Evolutionary conservation across 2,329 filamentous ascomycete species (phyloP).

Genomic region (Aspergillus ruber): DNA sequence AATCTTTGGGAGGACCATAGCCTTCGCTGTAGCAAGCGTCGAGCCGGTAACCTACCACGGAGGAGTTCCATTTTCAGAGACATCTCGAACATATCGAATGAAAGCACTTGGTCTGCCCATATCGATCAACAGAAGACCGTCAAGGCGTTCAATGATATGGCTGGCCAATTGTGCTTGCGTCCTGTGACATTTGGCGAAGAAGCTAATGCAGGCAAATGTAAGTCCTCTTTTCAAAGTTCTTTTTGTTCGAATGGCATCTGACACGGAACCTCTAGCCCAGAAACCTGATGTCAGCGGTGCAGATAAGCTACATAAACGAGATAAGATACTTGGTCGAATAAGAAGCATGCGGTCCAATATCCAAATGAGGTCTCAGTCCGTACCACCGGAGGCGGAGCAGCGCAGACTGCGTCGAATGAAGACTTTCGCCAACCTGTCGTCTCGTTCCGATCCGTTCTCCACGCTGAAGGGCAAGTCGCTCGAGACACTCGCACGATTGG

Average conservation of each 20-base stretch:
- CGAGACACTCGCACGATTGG: constrained; percentile 38
- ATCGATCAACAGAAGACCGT: constrained; percentile 20
- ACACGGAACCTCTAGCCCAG: constrained; percentile 1
- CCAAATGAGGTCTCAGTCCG: constrained; percentile 15
- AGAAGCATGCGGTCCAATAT: constrained; percentile 31
- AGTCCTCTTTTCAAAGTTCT: not conserved
- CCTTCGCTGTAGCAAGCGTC: not conserved
- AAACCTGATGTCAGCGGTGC: constrained; percentile 1
- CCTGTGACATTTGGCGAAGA: constrained; percentile 10
- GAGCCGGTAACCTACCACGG: constrained; percentile 14
- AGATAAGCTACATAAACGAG: constrained; percentile 8
- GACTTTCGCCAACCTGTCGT: constrained; percentile 30
- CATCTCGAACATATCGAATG: constrained; percentile 15
- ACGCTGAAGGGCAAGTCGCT: constrained; percentile 31
- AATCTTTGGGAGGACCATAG: not conserved
- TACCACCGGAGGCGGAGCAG: constrained; percentile 3
- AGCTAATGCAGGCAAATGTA: not conserved
- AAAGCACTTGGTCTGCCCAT: constrained; percentile 15
- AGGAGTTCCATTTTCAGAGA: constrained; percentile 15
- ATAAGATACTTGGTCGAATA: constrained; percentile 22
- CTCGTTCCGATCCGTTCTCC: constrained; percentile 22
- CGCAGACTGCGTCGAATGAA: constrained; percentile 32
- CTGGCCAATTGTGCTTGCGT: constrained; percentile 15
- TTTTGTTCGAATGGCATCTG: not conserved
- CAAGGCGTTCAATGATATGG: constrained; percentile 26